Conservation (phyloP, 371 early-diverging fungal genomes). For the Mortierella sp. region DNA sequence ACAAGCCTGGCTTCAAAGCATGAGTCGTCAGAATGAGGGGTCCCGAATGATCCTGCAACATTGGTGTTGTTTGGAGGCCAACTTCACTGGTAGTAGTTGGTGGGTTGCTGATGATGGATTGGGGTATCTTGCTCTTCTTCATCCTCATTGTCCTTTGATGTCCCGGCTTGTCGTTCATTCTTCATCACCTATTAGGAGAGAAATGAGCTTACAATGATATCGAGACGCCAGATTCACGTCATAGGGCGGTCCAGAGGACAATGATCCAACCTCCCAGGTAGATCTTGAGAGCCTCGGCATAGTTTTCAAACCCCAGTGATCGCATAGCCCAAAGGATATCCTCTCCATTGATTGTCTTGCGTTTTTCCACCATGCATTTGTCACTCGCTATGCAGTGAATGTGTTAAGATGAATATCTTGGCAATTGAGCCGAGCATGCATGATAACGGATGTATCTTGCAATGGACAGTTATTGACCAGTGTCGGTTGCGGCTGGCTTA, state of each 20-base stretch:
- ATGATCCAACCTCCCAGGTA: no score
- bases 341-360: conserved; percentile 99
- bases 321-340: conserved; percentile 99
- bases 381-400: conserved; percentile 79
- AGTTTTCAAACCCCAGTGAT: conserved; percentile 98
- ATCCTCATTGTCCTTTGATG: conserved; percentile 64
- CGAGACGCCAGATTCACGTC: not conserved
- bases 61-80: no score
- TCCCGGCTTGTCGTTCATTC: conserved; percentile 62
- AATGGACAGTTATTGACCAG: no score
- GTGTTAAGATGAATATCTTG: not conserved
- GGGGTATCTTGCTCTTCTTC: conserved; percentile 48
- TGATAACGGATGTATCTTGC: no score
- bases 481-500: no score
- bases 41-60: no score
- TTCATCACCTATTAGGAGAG: conserved; percentile 62
- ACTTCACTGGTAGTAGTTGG: conserved; percentile 37
- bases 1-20: no score
- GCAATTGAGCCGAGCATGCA: not conserved
- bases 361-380: conserved; percentile 94
- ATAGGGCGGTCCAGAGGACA: no score
- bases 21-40: no score
- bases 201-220: no score
- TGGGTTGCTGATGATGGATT: conserved; percentile 34
- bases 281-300: conserved; percentile 93